These are phyloP conservation scores for Coemansia sp. DNA, from an alignment of 192 early-diverging fungal species.

Conservation along the genomic window DNA sequence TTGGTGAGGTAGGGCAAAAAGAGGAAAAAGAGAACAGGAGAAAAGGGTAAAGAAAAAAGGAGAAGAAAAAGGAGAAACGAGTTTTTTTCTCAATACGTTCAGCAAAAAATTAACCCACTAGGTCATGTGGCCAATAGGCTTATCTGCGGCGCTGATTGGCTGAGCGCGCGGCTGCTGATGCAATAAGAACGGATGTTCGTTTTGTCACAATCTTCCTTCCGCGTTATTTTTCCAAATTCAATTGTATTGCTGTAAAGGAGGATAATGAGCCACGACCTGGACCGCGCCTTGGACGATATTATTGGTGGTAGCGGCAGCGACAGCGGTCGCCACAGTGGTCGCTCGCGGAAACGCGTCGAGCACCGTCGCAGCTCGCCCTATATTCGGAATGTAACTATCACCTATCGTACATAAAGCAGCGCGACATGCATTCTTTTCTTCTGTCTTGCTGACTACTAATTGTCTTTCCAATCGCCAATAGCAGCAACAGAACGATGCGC, in stretches of 20 bases:
- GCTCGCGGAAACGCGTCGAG: background rate
- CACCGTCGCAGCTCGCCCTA: constrained; percentile 27
- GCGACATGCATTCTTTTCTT: background rate
- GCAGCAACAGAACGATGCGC: background rate
- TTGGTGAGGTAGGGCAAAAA: background rate
- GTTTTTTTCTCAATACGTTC: background rate
- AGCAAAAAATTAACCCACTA: too few species aligned
- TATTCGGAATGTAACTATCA: constrained; percentile 18
- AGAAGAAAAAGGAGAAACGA: background rate
- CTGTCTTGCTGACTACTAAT: background rate
- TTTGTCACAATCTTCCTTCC: too few species aligned
- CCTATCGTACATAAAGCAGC: background rate
- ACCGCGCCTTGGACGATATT: constrained; percentile 48
- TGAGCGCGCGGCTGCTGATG: too few species aligned
- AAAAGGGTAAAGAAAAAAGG: constrained; percentile 3
- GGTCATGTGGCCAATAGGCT: too few species aligned
- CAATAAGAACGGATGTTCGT: too few species aligned
- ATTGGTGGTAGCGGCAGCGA: constrained; percentile 9
- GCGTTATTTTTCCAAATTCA: too few species aligned
- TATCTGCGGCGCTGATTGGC: too few species aligned
- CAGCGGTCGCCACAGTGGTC: background rate
- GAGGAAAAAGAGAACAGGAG: constrained; percentile 1
- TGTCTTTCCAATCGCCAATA: background rate
- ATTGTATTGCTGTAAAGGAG: background rate
- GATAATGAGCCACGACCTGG: constrained; percentile 29